Base-by-base conservation (phyloP, 495 filamentous ascomycete species). In the Lentithecium fluviatile region DNA sequence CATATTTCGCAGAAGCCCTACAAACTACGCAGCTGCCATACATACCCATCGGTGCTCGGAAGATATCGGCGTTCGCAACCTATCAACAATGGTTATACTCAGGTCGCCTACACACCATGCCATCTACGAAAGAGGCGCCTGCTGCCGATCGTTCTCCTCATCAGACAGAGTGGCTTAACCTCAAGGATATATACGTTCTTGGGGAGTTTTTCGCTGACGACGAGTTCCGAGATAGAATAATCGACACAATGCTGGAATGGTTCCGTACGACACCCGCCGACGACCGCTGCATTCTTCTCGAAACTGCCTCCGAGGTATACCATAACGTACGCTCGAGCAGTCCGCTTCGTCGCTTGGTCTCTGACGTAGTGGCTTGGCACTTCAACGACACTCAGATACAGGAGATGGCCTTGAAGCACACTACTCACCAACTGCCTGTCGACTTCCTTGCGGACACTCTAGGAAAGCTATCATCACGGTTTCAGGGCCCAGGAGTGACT, bases 51-150 rank as follows among this genome's bases (percentile, higher is more conserved):
- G 12, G 0, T 10, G 40, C 6, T 5, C 38, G 20, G 38, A 49
- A 49, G 8, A 5, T 24, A 6, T 15, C 21, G 10, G 54, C 13
- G 4, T 57, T 58, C 23, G 21, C 19, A 1, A 17, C 48, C 24
- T 58, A 58, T 37, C 42, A 34, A 42, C 42, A 58, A 19, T 58
- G 43, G 43, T 42, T 58, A 2, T 58, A 58, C 36, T 34, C 42
- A 17, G 23, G 36, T n/a, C 13, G 51, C 5, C 19, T 54, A 2
- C 37, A 54, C 17, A 45, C n/a, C 3, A 17, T 3, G 13, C 15
- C 13, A 3, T 17, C 40, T 13, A 23, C 4, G 24, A 32, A 32
- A 32, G 29, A 10, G 3, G 4, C 29, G 10, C 10, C 29, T 32
- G 10, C 29, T 10, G 29, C 29, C 10, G 10, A 10, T 10, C 4